Conservation (phyloP, 176 grass and related monocot species). For the Hordeum marinum region DNA sequence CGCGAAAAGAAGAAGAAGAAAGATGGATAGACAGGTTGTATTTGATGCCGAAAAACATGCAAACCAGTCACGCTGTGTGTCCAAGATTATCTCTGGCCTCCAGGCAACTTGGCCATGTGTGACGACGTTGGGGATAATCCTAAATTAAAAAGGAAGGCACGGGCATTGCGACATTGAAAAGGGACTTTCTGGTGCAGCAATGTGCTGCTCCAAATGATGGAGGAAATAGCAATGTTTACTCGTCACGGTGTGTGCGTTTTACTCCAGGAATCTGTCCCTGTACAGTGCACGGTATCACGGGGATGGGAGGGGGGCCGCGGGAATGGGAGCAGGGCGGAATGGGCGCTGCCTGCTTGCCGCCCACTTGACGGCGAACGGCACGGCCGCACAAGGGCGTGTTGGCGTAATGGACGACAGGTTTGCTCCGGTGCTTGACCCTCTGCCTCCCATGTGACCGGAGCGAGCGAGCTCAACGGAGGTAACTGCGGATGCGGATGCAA, state of each 20-base stretch:
- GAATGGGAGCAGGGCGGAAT: neutral
- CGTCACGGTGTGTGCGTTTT: neutral
- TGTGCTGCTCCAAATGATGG: neutral
- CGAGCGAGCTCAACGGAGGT: neutral
- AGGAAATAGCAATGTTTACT: neutral
- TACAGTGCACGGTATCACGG: neutral
- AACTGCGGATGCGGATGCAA: neutral
- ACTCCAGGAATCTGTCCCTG: neutral
- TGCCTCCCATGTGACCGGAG: slow-evolving; percentile 5
- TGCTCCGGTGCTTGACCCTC: neutral
- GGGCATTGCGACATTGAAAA: neutral
- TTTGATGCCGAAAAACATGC: slow-evolving; percentile 8
- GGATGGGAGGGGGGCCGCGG: neutral
- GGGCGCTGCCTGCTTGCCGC: slow-evolving; percentile 10
- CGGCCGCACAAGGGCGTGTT: neutral
- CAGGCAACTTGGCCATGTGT: neutral
- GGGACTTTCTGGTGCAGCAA: neutral
- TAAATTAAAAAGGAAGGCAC: neutral
- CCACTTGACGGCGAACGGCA: neutral
- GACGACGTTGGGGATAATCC: neutral
- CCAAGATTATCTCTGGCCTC: neutral
- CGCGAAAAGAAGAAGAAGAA: neutral
- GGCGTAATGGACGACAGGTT: neutral
- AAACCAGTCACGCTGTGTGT: neutral
- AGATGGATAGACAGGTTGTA: neutral